A percentile compares a stretch with the other conserved stretches of the same genome.
phyloP scores from a whole-genome alignment of 805 yeast species.

The Clavispora carvajalis region DNA sequence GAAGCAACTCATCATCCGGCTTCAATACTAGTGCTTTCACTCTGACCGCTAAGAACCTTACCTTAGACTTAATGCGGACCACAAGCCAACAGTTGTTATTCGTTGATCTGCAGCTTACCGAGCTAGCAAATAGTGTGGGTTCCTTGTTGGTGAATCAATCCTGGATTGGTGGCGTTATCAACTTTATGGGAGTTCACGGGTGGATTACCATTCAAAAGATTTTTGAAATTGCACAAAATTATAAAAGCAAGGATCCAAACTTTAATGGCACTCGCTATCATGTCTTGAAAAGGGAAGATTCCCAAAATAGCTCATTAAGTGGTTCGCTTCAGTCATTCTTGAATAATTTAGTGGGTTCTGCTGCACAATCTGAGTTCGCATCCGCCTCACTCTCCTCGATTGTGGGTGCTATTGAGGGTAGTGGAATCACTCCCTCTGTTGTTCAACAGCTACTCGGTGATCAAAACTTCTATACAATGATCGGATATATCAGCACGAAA shows the following conservation, averaged over 20 bases:
- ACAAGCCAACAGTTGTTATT: conserved; percentile 22
- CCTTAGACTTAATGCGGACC: conserved; percentile 25
- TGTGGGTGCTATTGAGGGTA: conserved; percentile 25
- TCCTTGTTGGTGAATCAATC: conserved; percentile 20
- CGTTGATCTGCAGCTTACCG: conserved; percentile 24
- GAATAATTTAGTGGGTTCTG: conserved; percentile 24
- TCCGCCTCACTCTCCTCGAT: conserved; percentile 18
- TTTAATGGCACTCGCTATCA: conserved; percentile 11
- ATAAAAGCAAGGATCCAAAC: conserved; percentile 26
- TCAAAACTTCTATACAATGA: conserved; percentile 14
- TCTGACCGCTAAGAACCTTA: background rate
- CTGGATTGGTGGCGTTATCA: conserved; percentile 27
- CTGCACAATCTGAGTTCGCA: conserved; percentile 18
- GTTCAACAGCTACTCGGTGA: conserved; percentile 22
- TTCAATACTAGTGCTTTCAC: background rate
- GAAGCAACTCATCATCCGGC: background rate
- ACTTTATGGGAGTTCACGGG: conserved; percentile 30
- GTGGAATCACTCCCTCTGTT: conserved; percentile 26
- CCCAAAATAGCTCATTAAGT: conserved; percentile 8
- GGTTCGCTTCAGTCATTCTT: conserved; percentile 32
- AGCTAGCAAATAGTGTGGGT: conserved; percentile 24
- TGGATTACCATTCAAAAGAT: conserved; percentile 24
- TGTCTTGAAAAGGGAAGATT: conserved; percentile 1
- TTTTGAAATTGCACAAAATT: conserved; percentile 23
- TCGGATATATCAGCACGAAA: conserved; percentile 19